These are phyloP conservation scores for Suhomyces yuchorum DNA, from an alignment of 1,139 yeast genomes.

Conservation along the genomic window DNA sequence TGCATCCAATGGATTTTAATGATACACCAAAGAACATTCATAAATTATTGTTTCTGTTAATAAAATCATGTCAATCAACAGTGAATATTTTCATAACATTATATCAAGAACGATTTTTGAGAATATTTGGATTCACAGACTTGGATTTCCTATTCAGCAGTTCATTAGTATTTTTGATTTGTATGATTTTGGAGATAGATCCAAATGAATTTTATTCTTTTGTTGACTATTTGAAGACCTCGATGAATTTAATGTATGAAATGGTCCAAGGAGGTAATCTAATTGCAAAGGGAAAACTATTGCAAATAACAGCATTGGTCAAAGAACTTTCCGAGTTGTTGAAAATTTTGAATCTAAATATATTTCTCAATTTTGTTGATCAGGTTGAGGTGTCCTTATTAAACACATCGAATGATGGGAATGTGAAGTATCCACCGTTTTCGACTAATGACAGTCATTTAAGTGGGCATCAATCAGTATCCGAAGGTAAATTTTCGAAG, in stretches of 20 bases:
- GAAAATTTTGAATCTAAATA: conserved; percentile 1
- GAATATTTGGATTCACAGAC: conserved; percentile 32
- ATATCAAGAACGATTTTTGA: conserved; percentile 21
- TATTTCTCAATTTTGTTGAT: not conserved
- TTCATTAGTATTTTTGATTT: conserved; percentile 27
- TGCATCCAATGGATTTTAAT: conserved; percentile 12
- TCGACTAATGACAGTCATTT: not conserved
- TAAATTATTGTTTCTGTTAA: conserved; percentile 22
- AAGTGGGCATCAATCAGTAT: not conserved
- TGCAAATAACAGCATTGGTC: conserved; percentile 24
- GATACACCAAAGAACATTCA: conserved; percentile 26
- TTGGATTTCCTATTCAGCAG: conserved; percentile 29
- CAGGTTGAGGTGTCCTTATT: not conserved
- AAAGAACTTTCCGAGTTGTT: conserved; percentile 15
- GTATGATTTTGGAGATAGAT: conserved; percentile 23
- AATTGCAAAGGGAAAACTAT: conserved; percentile 28
- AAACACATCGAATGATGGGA: not conserved
- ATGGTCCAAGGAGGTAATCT: conserved; percentile 29
- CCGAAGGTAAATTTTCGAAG: no score
- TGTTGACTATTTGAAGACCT: conserved; percentile 24
- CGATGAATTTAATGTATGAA: conserved; percentile 25
- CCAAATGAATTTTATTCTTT: conserved; percentile 16
- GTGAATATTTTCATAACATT: conserved; percentile 28
- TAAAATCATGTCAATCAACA: conserved; percentile 30
- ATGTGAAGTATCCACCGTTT: not conserved